These are phyloP conservation scores for Begonia loranthoides DNA, from an alignment of 306 rosid species.

Conservation along the genomic window DNA sequence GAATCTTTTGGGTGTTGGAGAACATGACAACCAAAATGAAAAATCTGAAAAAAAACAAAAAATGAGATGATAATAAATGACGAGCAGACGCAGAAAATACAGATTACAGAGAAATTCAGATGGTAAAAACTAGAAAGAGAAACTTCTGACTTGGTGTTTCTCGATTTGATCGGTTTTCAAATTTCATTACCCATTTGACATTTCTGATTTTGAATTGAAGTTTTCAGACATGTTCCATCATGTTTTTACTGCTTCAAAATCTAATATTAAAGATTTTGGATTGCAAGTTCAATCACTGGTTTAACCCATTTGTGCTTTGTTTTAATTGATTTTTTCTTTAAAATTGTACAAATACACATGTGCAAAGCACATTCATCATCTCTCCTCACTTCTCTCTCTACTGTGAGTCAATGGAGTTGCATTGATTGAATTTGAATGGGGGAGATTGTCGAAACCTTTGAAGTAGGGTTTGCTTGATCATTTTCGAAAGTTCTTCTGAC, in stretches of 20 bases:
- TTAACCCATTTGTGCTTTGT: no score
- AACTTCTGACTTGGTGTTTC: not conserved
- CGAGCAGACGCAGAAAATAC: not conserved
- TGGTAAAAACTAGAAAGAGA: not conserved
- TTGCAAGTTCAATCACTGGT: not conserved
- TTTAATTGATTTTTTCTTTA: no score
- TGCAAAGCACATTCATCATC: no score
- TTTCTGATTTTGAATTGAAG: slow-evolving; percentile 6
- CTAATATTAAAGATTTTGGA: not conserved
- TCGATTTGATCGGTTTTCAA: not conserved
- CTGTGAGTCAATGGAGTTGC: slow-evolving; percentile 75
- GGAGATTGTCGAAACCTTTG: slow-evolving; percentile 58
- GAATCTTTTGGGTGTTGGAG: slow-evolving; percentile 1
- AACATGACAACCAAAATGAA: slow-evolving; percentile 2
- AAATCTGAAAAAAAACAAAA: not conserved
- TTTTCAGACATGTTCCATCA: not conserved
- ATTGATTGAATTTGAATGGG: slow-evolving; percentile 46
- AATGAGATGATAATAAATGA: slow-evolving; percentile 1
- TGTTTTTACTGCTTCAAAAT: not conserved
- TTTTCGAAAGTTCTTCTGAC: slow-evolving; percentile 74
- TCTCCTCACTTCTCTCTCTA: no score
- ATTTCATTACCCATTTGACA: not conserved
- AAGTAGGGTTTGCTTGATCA: slow-evolving; percentile 71
- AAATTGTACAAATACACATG: no score
- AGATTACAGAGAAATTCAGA: not conserved